Conservation (phyloP, 2,329 filamentous ascomycete genomes). For the Onygenales sp. region DNA sequence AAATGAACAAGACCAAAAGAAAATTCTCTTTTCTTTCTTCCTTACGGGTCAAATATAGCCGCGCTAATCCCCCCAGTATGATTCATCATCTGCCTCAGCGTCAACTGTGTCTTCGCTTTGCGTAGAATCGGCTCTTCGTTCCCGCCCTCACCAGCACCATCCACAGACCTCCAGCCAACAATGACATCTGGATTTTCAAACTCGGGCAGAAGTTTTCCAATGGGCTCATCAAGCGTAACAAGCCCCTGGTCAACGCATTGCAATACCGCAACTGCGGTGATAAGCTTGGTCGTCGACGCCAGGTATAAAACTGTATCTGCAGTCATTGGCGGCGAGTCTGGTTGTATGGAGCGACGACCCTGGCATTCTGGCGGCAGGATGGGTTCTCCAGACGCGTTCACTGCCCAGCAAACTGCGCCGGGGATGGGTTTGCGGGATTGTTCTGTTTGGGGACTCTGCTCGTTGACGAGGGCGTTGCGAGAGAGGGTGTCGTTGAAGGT, state of each 20-base stretch:
- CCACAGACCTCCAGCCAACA: not conserved
- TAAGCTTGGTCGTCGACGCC: not conserved
- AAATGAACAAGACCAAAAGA: too few relatives aligned
- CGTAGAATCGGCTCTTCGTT: not conserved
- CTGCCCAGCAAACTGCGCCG: not conserved
- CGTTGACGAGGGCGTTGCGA: not conserved
- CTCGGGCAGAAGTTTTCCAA: not conserved
- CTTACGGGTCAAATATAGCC: constrained; percentile 29
- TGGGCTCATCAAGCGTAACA: not conserved
- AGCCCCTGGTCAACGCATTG: not conserved
- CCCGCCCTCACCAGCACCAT: not conserved
- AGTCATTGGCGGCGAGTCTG: not conserved
- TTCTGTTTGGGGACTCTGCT: not conserved
- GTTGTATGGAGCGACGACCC: not conserved
- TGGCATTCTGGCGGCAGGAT: not conserved
- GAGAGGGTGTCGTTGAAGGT: not conserved
- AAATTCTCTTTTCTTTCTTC: constrained; percentile 9
- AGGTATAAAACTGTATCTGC: not conserved
- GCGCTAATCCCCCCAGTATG: constrained; percentile 44
- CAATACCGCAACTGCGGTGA: not conserved
- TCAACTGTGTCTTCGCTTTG: constrained; percentile 31
- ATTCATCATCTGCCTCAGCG: constrained; percentile 42
- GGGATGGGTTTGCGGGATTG: not conserved
- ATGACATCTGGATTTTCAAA: not conserved
- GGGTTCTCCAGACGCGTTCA: not conserved